These are phyloP conservation scores for Gentiana straminea DNA, from an alignment of 257 asterid genomes.

Conservation along the genomic window DNA sequence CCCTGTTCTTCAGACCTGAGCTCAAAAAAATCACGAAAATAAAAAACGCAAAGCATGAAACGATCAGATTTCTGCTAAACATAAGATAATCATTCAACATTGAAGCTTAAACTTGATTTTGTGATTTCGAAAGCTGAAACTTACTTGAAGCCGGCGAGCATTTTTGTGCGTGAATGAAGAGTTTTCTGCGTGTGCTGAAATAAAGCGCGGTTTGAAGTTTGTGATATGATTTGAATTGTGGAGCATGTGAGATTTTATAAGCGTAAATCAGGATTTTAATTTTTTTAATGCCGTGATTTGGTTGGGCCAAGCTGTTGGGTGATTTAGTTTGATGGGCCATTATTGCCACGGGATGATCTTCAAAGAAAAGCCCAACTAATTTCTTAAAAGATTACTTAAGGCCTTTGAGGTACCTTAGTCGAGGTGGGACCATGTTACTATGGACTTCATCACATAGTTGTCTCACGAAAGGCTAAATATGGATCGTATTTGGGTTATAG, in stretches of 20 bases:
- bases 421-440: too few relatives aligned
- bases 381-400: too few relatives aligned
- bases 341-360: too few relatives aligned
- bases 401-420: too few relatives aligned
- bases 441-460: too few relatives aligned
- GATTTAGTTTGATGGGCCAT: too few relatives aligned
- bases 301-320: too few relatives aligned
- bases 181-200: constrained; percentile 8
- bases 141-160: constrained; percentile 68
- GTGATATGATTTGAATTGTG: constrained; percentile 23
- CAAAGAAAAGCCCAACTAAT: too few relatives aligned
- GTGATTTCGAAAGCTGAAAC: constrained; percentile 1
- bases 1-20: constrained; percentile 82
- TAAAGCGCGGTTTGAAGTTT: constrained; percentile 10
- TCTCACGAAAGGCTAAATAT: too few relatives aligned
- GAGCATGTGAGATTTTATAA: constrained; percentile 7
- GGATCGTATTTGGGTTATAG: too few relatives aligned
- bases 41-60: neutral
- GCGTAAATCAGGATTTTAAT: constrained; percentile 19
- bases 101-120: neutral
- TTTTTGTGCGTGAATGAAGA: constrained; percentile 9
- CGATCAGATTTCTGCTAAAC: neutral
- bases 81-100: neutral
- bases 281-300: neutral
- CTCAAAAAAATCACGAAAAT: constrained; percentile 8